phyloP scores from a whole-genome alignment of 148 eudicot genomes.

The Polygonum aviculare region DNA sequence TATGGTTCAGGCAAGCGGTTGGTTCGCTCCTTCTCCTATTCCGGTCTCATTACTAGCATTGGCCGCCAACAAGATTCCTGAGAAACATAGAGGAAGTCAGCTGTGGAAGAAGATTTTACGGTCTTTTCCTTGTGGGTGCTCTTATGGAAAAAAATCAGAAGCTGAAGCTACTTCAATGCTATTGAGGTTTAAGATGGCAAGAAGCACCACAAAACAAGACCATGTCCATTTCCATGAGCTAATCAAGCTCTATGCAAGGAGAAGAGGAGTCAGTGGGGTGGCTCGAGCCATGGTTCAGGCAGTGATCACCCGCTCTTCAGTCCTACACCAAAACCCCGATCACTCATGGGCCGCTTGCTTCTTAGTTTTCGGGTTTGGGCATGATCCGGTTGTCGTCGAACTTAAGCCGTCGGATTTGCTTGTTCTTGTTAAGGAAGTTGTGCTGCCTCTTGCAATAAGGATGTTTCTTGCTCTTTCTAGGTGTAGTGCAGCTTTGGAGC shows the following conservation, averaged over 20 bases:
- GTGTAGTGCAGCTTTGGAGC: constrained; percentile 76
- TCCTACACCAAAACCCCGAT: constrained; percentile 34
- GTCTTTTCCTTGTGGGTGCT: constrained; percentile 65
- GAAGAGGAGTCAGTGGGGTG: constrained; percentile 55
- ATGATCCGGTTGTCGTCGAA: constrained; percentile 66
- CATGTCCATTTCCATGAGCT: constrained; percentile 56
- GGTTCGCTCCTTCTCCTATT: constrained; percentile 83
- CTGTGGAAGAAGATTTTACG: constrained; percentile 52
- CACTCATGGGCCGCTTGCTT: constrained; percentile 95
- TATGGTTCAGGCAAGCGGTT: constrained; percentile 90
- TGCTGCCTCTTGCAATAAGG: constrained; percentile 67
- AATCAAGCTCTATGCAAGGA: constrained; percentile 63
- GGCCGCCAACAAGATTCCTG: constrained; percentile 71
- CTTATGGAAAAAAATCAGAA: constrained; percentile 55
- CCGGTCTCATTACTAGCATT: constrained; percentile 63
- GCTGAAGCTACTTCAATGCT: constrained; percentile 72
- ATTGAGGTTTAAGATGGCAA: constrained; percentile 73
- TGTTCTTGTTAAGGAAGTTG: constrained; percentile 59
- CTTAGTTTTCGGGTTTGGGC: constrained; percentile 68
- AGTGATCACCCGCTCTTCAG: constrained; percentile 42
- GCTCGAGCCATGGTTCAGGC: constrained; percentile 78
- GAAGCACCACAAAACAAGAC: constrained; percentile 61
- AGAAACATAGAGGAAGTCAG: constrained; percentile 45
- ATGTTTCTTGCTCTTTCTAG: constrained; percentile 75
- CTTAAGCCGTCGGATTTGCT: constrained; percentile 62